Evolutionary conservation across 1,284 basidiomycete genomes (phyloP), one percentile per base, ranked within the genome.

Genomic region (Microbotryum lychnidis-dioicae): DNA sequence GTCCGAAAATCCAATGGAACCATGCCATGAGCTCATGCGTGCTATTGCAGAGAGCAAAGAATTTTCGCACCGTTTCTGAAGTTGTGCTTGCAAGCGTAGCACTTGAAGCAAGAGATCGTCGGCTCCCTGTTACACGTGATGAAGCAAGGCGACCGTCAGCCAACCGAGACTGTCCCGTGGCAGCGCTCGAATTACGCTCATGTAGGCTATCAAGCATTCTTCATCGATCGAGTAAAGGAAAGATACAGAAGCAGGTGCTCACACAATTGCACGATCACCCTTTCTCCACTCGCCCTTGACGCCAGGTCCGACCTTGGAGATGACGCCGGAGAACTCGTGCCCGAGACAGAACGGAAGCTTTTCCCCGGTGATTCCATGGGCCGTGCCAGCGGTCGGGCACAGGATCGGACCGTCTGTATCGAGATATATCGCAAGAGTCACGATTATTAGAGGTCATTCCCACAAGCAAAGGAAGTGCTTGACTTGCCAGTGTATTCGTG

Each of bases 261-360:
- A 76, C 75, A 75, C 72, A 10, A 72, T 69, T 16, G 74, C 75
- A 16, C 74, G 65, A 49, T 73, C 70, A 0, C 75, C 76, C 0
- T 72, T 60, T 8, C 65, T 33, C 37, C 71, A 72, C 20, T 63
- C 61, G 6, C 62, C 62, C 9, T 62, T 50, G 2, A 74, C 74
- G 2, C 50, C 69, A 3, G 63, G 46, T 1, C 76, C 76, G 1
- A 75, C 25, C 8, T 72, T 69, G 4, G 67, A 68, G 46, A 77
- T 67, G 0, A 69, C 71, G 3, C 76, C 76, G 0, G 75, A 75
- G 58, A 76, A 74, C 56, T 68, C 75, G 55, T 76, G 75, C 0
- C 75, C 75, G 37, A 76, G 58, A n/a, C 60, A 67, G 23, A 76
- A 57, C 0, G 75, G 74, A 2, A 76, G 67, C 0, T 63, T 72